Evolutionary conservation across 495 filamentous ascomycete genomes (phyloP), one percentile per base, ranked within the genome.

Genomic region (Bacidia gigantensis): DNA sequence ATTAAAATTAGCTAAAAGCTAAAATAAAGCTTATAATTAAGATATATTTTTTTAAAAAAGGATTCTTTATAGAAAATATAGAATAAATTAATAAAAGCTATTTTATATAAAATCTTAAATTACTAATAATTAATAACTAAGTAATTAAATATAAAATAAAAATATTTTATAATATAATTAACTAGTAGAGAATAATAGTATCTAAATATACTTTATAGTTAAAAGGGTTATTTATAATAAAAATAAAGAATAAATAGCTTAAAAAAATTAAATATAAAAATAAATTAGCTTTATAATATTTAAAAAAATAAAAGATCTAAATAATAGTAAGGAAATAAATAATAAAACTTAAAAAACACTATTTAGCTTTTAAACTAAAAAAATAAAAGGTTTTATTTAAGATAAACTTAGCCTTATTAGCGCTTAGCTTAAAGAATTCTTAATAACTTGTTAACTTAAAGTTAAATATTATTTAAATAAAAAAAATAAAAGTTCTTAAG

Each of bases 401-500:
- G 26, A 10, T 39, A 25, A 24, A 25, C 5, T 26, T 25, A 7
- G 5, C 5, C 12, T 49, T 29, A 10, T 10, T 32, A 9, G 12
- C n/a, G 20, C 11, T 49, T 49, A 10, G 10, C 9, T 25, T 39
- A 39, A 39, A 39, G 10, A 39, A 39, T 10, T 39, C n/a, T 39
- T 39, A 39, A 39, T 39, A 39, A 39, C n/a, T 10, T 39, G 32
- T n/a, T n/a, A 11, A 9, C 20, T 22, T 20, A n/a, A 46, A 9
- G 9, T 46, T n/a, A 11, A 46, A 9, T 46, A 46, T 9, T n/a
- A 46, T 10, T 10, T 35, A 55, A 44, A 38, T 50, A 42, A 21
- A 32, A 50, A 20, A 50, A 55, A 23, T 18, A 41, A 12, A 50
- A 20, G 3, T 25, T 29, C 40, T 50, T n/a, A 9, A n/a, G 39